Evolutionary conservation across 768 basidiomycete genomes (phyloP), one percentile per base, ranked within the genome.

Genomic region (Hirschioporus abietinus): DNA sequence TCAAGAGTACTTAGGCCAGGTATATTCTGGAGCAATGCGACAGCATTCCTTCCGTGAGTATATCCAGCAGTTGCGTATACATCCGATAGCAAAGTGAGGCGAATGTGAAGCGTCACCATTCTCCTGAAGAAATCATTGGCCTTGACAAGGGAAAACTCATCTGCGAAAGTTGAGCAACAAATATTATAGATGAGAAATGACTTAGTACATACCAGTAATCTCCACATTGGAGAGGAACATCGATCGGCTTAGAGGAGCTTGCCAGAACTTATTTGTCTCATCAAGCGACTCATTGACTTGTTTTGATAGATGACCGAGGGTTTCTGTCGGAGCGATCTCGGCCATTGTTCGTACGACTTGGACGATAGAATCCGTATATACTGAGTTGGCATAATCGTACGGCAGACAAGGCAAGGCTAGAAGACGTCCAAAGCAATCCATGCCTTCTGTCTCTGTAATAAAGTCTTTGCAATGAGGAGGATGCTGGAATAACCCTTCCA

Each of bases 401-500:
- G 97, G 95, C 30, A 96, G 81, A 74, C 92, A 96, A 15, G 95
- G 92, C 34, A 96, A 81, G 23, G 86, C 85, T 35, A 95, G 89
- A 58, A 98, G 81, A 70, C 85, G 83, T 69, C 93, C 88, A 65
- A 99, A 79, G 70, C 84, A 81, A 69, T 88, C 80, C 57, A 98
- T 82, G 62, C 93, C 87, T 71, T 95, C 86, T 5, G 88, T 82
- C 68, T 84, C 82, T 61, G 83, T 79, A 67, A 97, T 86, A 75
- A 98, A 98, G 71, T 98, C 96, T 70, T 88, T 88, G 80, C 92
- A 92, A 75, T 98, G 93, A 25, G 88, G 86, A 1, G 88, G 83
- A 73, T 96, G 95, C 72, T 96, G 95, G 80, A 99, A 96, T 58
- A 99, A 83, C 7, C 97, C 96, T 75, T 96, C 94, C 65, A 96